Evolutionary conservation across 1,284 basidiomycete genomes (phyloP), one percentile per base, ranked within the genome.

Genomic region (Abortiporus biennis): DNA sequence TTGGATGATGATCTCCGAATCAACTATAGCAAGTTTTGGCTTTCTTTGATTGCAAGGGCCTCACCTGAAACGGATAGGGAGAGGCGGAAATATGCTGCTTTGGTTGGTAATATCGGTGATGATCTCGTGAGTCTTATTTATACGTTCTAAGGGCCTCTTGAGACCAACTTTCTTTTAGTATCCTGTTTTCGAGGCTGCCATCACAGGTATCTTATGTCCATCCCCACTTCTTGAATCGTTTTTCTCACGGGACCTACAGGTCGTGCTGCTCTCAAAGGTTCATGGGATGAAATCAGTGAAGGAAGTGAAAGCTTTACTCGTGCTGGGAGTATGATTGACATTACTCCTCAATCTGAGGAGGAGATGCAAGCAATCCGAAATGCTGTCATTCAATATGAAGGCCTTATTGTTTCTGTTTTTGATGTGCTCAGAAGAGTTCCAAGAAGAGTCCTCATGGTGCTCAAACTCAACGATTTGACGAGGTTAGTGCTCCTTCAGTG

Each of bases 31-130:
- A 82, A 74, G 51, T 68, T 96, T 42, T 96, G 92, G 93, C 65
- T 97, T 16, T 81, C 91, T 4, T 70, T 97, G 5, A 88, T 96
- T 45, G 76, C 80, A 1, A 74, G 76, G 16, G 77, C 82, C 2
- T 81, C 88, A 0, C 69, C 81, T 1, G 56, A 74, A 36, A 81
- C 78, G 2, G 72, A 72, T 20, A 70, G 68, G 3, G 80, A 88
- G 38, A 74, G 94, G 38, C 72, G 80, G 43, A 86, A 88, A 61
- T 95, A 93, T 56, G 93, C 94, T 1, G 71, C 84, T 53, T 62
- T 92, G 2, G 91, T 96, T 2, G 93, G 91, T 11, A 95, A 95
- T 53, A 89, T 97, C 47, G 82, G 80, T 8, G 81, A 85, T 36
- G 89, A 92, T 44, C 71, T 93, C 52, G 90, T 92, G 53, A 47